Conservation (phyloP, 331 rosid genomes). For the Quercus phellos region DNA sequence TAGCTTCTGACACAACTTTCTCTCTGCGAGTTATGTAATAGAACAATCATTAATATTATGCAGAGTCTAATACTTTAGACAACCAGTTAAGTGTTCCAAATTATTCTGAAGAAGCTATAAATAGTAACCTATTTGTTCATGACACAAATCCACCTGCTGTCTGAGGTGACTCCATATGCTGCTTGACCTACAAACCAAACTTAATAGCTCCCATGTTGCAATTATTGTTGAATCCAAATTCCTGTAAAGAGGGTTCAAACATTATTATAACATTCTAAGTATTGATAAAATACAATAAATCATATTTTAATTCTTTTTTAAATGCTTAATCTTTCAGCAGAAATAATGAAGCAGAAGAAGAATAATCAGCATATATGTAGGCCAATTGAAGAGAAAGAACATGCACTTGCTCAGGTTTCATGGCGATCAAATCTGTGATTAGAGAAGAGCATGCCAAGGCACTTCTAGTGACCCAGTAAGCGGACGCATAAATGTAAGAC, state of each 20-base stretch:
- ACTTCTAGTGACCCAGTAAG: conserved; percentile 61
- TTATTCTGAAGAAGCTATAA: neutral
- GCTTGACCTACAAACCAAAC: conserved; percentile 40
- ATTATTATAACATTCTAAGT: neutral
- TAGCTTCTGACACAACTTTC: conserved; percentile 37
- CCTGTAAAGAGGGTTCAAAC: conserved; percentile 28
- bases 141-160: conserved; percentile 43
- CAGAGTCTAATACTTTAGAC: neutral
- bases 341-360: neutral
- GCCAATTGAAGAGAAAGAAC: conserved; percentile 43
- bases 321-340: no score
- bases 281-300: neutral
- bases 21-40: conserved; percentile 36
- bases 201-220: conserved; percentile 66
- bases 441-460: conserved; percentile 48
- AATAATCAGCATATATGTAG: neutral
- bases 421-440: conserved; percentile 31
- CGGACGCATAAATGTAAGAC: conserved; percentile 36
- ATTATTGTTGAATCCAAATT: conserved; percentile 51
- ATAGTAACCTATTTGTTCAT: conserved; percentile 42
- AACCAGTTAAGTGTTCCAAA: neutral
- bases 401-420: conserved; percentile 66
- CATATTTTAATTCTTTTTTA: neutral
- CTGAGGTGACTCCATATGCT: conserved; percentile 32
- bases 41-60: neutral